A percentile compares a stretch with the other conserved stretches of the same genome.
Evolutionary conservation across 1,284 basidiomycete genomes (phyloP).

Genomic region (Apiotrichum akiyoshidainum): DNA sequence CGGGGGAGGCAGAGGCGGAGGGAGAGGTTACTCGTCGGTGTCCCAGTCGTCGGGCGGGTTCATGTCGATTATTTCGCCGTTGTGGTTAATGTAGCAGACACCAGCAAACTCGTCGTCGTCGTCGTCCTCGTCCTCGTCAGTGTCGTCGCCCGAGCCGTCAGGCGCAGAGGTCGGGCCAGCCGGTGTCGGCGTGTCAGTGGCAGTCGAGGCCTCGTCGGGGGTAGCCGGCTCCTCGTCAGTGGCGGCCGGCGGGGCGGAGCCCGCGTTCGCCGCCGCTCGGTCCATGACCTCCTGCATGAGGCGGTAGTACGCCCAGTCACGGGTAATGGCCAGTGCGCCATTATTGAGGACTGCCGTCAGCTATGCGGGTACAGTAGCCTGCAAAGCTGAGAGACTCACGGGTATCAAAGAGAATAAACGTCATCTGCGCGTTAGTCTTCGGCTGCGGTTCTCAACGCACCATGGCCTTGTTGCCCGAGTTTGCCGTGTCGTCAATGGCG

Average conservation of each 20-base stretch:
- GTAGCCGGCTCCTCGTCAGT: too few species aligned
- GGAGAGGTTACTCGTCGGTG: background rate
- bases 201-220: too few species aligned
- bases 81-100: background rate
- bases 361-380: background rate
- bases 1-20: too few species aligned
- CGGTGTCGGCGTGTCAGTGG: background rate
- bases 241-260: background rate
- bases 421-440: conserved; percentile 1
- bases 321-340: background rate
- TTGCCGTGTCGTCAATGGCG: background rate
- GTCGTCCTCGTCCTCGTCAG: background rate
- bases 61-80: background rate
- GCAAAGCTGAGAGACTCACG: background rate
- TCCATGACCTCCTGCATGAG: background rate
- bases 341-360: background rate
- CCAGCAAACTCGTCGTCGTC: conserved; percentile 8
- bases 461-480: conserved; percentile 32
- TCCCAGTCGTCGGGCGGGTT: background rate
- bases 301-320: background rate
- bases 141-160: background rate
- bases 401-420: conserved; percentile 1
- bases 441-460: background rate
- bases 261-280: background rate
- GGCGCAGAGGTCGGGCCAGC: background rate